phyloP scores from a whole-genome alignment of 2,329 filamentous ascomycete species.

The Colletotrichum liriopes region DNA sequence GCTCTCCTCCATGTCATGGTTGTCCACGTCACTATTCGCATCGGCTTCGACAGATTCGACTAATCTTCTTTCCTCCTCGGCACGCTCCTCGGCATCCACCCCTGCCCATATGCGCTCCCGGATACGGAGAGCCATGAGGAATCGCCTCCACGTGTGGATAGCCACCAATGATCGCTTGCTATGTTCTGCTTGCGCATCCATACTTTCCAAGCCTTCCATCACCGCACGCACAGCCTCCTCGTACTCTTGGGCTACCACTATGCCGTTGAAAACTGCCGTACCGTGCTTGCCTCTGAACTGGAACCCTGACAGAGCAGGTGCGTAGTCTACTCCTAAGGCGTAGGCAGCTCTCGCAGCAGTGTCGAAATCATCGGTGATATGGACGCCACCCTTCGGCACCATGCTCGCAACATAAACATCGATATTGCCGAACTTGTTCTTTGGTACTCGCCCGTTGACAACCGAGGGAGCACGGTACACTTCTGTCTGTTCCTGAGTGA shows the following conservation, averaged over 20 bases:
- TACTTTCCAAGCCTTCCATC: constrained; percentile 77
- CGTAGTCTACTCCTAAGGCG: constrained; percentile 85
- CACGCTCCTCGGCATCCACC: constrained; percentile 64
- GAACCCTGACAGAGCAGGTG: constrained; percentile 92
- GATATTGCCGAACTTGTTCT: constrained; percentile 94
- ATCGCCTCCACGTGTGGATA: constrained; percentile 76
- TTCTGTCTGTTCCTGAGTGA: constrained; percentile 76
- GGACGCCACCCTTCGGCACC: constrained; percentile 86
- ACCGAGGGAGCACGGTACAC: constrained; percentile 84
- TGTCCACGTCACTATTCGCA: not conserved
- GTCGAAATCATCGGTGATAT: constrained; percentile 69
- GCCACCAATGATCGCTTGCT: constrained; percentile 82
- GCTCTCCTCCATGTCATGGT: constrained; percentile 2
- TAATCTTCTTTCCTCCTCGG: constrained; percentile 50
- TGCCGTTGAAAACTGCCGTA: constrained; percentile 85
- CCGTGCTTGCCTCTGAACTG: constrained; percentile 88
- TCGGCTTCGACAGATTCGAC: not conserved
- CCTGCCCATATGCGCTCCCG: constrained; percentile 79
- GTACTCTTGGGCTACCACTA: constrained; percentile 81
- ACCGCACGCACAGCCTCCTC: constrained; percentile 80
- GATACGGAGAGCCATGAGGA: constrained; percentile 84
- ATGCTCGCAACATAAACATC: constrained; percentile 94
- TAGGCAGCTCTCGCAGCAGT: constrained; percentile 80
- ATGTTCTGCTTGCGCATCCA: constrained; percentile 75
- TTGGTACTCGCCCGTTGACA: constrained; percentile 81